Evolutionary conservation across 2,329 filamentous ascomycete genomes (phyloP), one percentile per base, ranked within the genome.

Genomic region (Epichloe uncinata): DNA sequence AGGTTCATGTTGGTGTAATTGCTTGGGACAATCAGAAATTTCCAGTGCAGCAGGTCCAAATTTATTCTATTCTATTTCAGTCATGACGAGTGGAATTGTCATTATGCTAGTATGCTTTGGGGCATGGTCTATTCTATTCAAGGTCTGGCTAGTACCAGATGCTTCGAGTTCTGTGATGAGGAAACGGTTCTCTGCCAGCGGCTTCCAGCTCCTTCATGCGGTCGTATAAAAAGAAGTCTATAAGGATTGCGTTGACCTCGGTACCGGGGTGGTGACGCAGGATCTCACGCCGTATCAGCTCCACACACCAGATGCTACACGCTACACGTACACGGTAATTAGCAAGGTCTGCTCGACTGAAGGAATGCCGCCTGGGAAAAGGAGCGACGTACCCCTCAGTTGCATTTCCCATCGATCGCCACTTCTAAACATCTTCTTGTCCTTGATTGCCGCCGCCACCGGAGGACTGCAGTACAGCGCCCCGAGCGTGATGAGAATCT

Each of bases 201-300:
- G 69, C 72, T 65, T 97, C 91, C 62, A 85, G 66, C 61, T 88
- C 84, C 66, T 97, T 98, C 69, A 93, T 89, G 16, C 85, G 81
- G 68, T 98, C 93, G 63, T 98, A 98, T 50, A 98, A 71, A 66
- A 96, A 95, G 68, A 97, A 98, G 66, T 98, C 93, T 55, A 98
- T 93, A 58, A 98, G 67, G 38, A 97, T 87, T 26, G 93, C 90
- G 63, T 98, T 98, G 57, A 84, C 67, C 48, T 78, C 73, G 1
- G 82, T 75, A 9, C 84, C 81, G 1, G 89, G 86, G 59, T 96
- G 81, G 13, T 79, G 67, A 43, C 73, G 77, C 50, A 82, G 61
- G 47, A 98, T 97, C 63, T 96, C 87, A 35, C 84, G 77, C 48
- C 82, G 75, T 55, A 98, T 84, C 55, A 96, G 70, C 65, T 98